These are phyloP conservation scores for Citrus maxima DNA, from an alignment of 345 rosid genomes.

Conservation along the genomic window DNA sequence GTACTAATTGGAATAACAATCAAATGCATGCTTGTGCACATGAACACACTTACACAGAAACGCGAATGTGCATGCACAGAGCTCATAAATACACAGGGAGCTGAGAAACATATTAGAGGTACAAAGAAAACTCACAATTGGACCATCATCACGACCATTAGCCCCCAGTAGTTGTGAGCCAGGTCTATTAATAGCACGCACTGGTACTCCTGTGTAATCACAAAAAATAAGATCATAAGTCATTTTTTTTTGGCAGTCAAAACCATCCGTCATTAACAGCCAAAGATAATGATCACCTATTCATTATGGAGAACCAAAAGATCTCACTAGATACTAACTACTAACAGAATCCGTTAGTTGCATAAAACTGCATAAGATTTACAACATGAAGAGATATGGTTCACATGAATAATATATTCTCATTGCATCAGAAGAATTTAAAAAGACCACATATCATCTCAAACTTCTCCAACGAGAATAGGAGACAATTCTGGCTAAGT, in stretches of 20 bases:
- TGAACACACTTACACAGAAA: neutral
- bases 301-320: neutral
- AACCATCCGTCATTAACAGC: neutral
- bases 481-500: neutral
- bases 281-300: neutral
- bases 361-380: neutral
- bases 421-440: neutral
- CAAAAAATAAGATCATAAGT: neutral
- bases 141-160: conserved; percentile 98
- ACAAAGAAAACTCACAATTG: conserved; percentile 58
- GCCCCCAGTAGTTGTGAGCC: conserved; percentile 84
- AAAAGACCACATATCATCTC: neutral
- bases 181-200: conserved; percentile 88
- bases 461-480: neutral
- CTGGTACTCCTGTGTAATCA: conserved; percentile 45
- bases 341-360: neutral
- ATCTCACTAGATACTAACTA: neutral
- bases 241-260: no score
- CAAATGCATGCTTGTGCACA: neutral
- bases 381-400: neutral
- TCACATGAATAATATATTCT: neutral
- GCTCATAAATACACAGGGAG: neutral
- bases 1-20: neutral
- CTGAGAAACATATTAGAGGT: neutral
- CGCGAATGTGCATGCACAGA: neutral